Evolutionary conservation across 371 early-diverging fungal species (phyloP).

Genomic region (Lichtheimia ramosa): DNA sequence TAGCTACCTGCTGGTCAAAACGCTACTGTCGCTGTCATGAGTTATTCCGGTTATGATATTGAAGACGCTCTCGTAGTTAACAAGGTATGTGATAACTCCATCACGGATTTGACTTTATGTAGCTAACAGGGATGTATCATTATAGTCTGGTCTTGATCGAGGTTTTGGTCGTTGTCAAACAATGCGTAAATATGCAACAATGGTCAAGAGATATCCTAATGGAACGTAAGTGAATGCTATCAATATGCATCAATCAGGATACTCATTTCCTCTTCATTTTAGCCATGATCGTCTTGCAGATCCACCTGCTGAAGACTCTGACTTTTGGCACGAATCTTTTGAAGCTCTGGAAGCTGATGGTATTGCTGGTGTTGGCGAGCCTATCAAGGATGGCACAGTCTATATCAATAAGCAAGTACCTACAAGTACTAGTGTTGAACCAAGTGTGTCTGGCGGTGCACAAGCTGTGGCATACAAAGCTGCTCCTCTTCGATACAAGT

Average conservation of each 20-base stretch:
- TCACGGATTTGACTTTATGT: background rate
- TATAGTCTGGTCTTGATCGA: constrained; percentile 91
- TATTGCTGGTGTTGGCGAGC: constrained; percentile 88
- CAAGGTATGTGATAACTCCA: constrained; percentile 53
- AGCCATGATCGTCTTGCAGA: constrained; percentile 88
- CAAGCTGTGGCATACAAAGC: constrained; percentile 70
- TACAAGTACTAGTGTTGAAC: constrained; percentile 61
- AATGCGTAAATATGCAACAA: constrained; percentile 85
- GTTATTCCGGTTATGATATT: constrained; percentile 99
- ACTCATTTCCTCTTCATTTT: background rate
- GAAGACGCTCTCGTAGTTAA: constrained; percentile 99
- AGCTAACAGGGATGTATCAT: background rate
- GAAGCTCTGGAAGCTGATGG: constrained; percentile 85
- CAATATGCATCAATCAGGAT: background rate
- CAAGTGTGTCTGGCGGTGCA: constrained; percentile 52
- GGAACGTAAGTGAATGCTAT: constrained; percentile 52
- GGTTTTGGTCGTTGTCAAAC: constrained; percentile 99
- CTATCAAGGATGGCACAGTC: constrained; percentile 70
- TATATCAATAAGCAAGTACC: constrained; percentile 92
- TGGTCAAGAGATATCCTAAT: constrained; percentile 85
- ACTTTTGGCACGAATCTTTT: constrained; percentile 51
- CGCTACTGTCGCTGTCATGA: constrained; percentile 99
- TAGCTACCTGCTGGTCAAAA: constrained; percentile 98
- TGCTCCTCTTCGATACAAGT: constrained; percentile 85
- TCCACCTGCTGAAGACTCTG: constrained; percentile 59